Evolutionary conservation across 176 grass and related monocot genomes (phyloP).

Genomic region (Paspalum vaginatum): DNA sequence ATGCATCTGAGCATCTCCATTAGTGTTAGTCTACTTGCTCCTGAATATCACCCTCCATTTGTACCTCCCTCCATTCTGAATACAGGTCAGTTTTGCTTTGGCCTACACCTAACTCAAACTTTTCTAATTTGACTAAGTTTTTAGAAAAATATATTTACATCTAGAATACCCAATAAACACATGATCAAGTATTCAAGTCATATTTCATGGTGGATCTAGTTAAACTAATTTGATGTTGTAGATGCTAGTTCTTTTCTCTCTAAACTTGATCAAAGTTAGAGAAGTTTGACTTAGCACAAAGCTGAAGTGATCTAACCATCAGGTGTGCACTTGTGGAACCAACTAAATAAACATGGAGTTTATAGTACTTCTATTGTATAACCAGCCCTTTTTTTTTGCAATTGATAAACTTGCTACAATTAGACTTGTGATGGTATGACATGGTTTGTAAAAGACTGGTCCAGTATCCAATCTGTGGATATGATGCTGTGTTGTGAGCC

Average conservation of each 20-base stretch:
- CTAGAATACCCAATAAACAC: too few relatives aligned
- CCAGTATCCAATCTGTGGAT: neutral
- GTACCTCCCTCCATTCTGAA: neutral
- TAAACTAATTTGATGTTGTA: too few relatives aligned
- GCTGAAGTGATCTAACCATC: neutral
- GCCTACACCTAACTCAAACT: too few relatives aligned
- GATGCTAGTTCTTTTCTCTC: too few relatives aligned
- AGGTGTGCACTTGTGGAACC: conserved; percentile 4
- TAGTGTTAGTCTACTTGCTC: neutral
- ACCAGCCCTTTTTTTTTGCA: neutral
- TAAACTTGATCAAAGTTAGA: too few relatives aligned
- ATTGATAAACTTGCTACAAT: conserved; percentile 7
- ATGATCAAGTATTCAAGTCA: too few relatives aligned
- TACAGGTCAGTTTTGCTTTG: too few relatives aligned
- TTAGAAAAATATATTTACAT: too few relatives aligned
- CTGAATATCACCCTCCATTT: conserved; percentile 21
- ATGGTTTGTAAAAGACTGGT: neutral
- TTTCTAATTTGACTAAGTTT: too few relatives aligned
- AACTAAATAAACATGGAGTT: conserved; percentile 9
- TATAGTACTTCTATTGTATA: conserved; percentile 16
- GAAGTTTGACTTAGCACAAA: too few relatives aligned
- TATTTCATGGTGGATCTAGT: too few relatives aligned
- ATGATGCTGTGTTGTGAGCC: neutral
- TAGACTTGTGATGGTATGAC: neutral
- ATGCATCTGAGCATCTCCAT: conserved; percentile 10